Conservation (phyloP, 2,329 filamentous ascomycete genomes). For the Biscogniauxia mediterranea region DNA sequence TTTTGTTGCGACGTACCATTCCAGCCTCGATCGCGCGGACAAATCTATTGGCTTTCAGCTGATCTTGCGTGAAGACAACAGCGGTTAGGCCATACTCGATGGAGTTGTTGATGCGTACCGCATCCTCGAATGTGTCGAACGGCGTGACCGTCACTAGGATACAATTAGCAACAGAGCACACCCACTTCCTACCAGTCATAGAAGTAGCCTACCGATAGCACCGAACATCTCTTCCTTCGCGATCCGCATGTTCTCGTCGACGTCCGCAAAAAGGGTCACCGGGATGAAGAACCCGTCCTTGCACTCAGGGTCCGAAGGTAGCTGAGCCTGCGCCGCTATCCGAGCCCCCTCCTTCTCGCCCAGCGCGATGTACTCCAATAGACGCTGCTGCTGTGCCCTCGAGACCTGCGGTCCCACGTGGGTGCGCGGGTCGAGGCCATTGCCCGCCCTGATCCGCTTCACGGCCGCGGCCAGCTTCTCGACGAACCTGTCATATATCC, state of each 20-base stretch:
- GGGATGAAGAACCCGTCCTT: conserved; percentile 80
- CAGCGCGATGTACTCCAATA: conserved; percentile 75
- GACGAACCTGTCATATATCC: conserved; percentile 82
- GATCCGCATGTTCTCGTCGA: conserved; percentile 80
- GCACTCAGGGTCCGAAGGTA: conserved; percentile 60
- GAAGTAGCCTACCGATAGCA: conserved; percentile 30
- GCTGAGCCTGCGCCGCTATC: conserved; percentile 56
- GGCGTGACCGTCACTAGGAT: conserved; percentile 44
- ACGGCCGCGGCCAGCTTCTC: conserved; percentile 56
- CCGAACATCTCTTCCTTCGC: conserved; percentile 89
- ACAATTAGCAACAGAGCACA: conserved; percentile 69
- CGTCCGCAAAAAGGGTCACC: conserved; percentile 83
- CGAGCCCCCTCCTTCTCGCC: conserved; percentile 57
- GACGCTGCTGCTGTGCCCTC: conserved; percentile 80
- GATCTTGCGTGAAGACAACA: conserved; percentile 57
- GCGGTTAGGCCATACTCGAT: conserved; percentile 57
- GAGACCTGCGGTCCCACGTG: conserved; percentile 83
- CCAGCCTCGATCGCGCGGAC: conserved; percentile 57
- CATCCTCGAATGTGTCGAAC: conserved; percentile 39
- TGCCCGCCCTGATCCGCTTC: conserved; percentile 69
- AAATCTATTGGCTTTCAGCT: conserved; percentile 43
- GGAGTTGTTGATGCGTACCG: conserved; percentile 39
- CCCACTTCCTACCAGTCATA: conserved; percentile 44
- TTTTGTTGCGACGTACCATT: conserved; percentile 30
- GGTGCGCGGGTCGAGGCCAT: conserved; percentile 72